These are phyloP conservation scores for Xylaria flabelliformis DNA, from an alignment of 495 filamentous ascomycete species.

Conservation along the genomic window DNA sequence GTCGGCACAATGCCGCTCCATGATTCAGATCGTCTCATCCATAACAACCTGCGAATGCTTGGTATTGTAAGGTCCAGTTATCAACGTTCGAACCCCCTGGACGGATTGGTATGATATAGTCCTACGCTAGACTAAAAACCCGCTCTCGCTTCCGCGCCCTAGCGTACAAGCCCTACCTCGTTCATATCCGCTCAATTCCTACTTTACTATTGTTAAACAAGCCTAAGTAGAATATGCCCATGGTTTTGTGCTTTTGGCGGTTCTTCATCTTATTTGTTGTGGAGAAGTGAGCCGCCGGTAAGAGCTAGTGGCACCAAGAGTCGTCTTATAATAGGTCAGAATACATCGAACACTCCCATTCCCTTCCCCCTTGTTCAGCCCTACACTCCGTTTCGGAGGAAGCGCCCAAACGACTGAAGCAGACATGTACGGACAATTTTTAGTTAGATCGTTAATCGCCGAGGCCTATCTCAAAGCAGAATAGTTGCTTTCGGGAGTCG, in stretches of 20 bases:
- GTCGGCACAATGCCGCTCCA: conserved; percentile 4
- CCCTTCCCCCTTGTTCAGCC: conserved; percentile 15
- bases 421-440: neutral
- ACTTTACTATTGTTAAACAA: neutral
- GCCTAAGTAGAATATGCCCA: neutral
- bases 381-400: neutral
- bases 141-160: neutral
- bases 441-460: neutral
- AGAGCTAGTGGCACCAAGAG: neutral
- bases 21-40: conserved; percentile 1
- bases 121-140: conserved; percentile 17
- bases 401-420: neutral
- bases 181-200: conserved; percentile 6
- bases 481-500: neutral
- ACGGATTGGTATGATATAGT: neutral
- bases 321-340: neutral
- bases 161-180: neutral
- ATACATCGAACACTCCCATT: neutral
- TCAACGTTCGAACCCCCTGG: neutral
- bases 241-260: neutral
- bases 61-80: neutral
- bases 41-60: neutral
- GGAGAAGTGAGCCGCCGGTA: neutral
- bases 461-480: neutral
- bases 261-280: conserved; percentile 7